A percentile compares a stretch with the other conserved stretches of the same genome.
Conservation (phyloP, 2,329 filamentous ascomycete genomes). For the Nothopassalora personata region DNA sequence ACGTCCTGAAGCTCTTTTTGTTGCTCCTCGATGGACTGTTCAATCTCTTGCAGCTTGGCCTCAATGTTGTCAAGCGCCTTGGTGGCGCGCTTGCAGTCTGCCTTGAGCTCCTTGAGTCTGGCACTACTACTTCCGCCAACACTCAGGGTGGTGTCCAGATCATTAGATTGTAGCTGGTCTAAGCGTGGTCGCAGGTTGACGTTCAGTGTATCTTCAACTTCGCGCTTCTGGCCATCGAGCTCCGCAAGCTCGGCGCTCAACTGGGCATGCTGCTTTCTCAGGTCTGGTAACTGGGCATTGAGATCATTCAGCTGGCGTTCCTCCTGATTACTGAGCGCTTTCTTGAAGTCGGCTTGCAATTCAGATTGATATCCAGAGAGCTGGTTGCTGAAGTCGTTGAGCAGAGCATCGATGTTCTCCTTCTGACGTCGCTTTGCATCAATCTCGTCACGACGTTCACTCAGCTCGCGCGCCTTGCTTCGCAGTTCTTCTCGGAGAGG, state of each 20-base stretch:
- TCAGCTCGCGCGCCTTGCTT: constrained; percentile 67
- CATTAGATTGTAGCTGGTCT: constrained; percentile 75
- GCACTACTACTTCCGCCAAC: constrained; percentile 52
- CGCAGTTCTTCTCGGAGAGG: constrained; percentile 72
- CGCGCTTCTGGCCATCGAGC: constrained; percentile 72
- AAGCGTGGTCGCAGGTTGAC: constrained; percentile 83
- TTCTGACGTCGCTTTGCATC: constrained; percentile 62
- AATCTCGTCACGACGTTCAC: constrained; percentile 66
- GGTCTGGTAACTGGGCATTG: constrained; percentile 61
- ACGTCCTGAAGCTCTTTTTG: constrained; percentile 53
- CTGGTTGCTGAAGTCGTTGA: constrained; percentile 60
- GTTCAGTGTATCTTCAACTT: constrained; percentile 80
- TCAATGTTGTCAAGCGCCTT: constrained; percentile 64
- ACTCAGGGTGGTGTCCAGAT: constrained; percentile 57
- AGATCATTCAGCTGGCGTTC: constrained; percentile 73
- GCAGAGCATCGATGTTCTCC: constrained; percentile 62
- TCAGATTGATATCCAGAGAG: constrained; percentile 74
- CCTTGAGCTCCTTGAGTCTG: constrained; percentile 70
- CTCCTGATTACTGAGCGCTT: constrained; percentile 75
- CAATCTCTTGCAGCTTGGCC: constrained; percentile 66
- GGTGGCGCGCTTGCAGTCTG: constrained; percentile 73
- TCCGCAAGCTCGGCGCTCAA: constrained; percentile 68
- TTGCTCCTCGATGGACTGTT: constrained; percentile 61
- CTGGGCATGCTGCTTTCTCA: constrained; percentile 72
- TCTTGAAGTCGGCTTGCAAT: constrained; percentile 82